Percentiles rank a stretch among this genome's conserved stretches.
These are phyloP conservation scores for Herpetospermum pedunculosum DNA, from an alignment of 306 rosid species.

Conservation along the genomic window DNA sequence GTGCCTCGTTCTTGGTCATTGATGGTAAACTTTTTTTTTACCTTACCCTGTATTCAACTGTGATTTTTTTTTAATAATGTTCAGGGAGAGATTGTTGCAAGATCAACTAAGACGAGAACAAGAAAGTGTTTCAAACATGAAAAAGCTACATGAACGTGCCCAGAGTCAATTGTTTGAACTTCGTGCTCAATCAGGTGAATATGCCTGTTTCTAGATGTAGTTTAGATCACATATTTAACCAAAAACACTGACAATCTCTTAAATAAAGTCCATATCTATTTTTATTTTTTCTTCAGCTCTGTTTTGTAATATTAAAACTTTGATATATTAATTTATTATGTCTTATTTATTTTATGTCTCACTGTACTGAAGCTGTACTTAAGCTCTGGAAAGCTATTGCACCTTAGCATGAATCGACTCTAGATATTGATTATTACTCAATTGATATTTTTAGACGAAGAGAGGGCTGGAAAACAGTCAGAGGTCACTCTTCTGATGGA, in stretches of 20 bases:
- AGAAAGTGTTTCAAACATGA: slow-evolving; percentile 94
- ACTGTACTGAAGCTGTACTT: not conserved
- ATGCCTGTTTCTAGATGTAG: slow-evolving; percentile 5
- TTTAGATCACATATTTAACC: slow-evolving; percentile 7
- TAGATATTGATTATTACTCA: not conserved
- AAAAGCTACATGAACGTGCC: slow-evolving; percentile 87
- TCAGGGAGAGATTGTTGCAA: slow-evolving; percentile 83
- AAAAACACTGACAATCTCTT: not conserved
- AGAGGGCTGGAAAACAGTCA: slow-evolving; percentile 78
- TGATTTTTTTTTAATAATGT: slow-evolving; percentile 15
- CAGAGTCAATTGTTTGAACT: slow-evolving; percentile 91
- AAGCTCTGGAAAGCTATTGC: not conserved
- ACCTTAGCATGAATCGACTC: not conserved
- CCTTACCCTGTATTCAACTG: slow-evolving; percentile 4
- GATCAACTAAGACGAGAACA: slow-evolving; percentile 84
- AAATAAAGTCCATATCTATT: not conserved
- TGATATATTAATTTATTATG: not conserved
- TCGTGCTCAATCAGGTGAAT: slow-evolving; percentile 87
- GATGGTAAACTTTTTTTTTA: not conserved
- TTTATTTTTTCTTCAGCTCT: not conserved
- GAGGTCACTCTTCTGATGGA: slow-evolving; percentile 76
- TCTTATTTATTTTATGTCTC: not conserved
- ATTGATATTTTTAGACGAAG: slow-evolving; percentile 50
- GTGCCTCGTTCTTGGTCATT: not conserved
- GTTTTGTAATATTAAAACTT: not conserved